A percentile compares a stretch with the other conserved stretches of the same genome.
Evolutionary conservation across 345 rosid genomes (phyloP).

Genomic region (Ceriops zippeliana): DNA sequence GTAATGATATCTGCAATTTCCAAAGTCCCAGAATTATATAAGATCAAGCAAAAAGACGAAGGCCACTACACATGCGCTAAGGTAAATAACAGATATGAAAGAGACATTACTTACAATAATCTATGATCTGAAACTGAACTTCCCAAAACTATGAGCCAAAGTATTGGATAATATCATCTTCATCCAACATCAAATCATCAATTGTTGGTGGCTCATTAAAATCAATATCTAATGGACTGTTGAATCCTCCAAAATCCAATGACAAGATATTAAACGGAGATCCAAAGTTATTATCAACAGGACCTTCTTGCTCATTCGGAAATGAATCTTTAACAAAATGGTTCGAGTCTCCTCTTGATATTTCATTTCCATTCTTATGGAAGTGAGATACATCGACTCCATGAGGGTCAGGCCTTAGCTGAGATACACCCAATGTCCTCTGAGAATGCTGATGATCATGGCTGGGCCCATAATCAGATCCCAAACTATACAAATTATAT

Average conservation of each 20-base stretch:
- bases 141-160: slow-evolving; percentile 23
- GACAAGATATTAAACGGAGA: slow-evolving; percentile 51
- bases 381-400: slow-evolving; percentile 31
- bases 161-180: slow-evolving; percentile 22
- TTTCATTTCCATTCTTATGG: slow-evolving; percentile 40
- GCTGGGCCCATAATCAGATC: slow-evolving; percentile 42
- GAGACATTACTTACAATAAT: slow-evolving; percentile 10
- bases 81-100: neutral
- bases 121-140: neutral
- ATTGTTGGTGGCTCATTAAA: neutral
- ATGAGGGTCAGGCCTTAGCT: slow-evolving; percentile 33
- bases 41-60: neutral
- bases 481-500: slow-evolving; percentile 42
- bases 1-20: neutral
- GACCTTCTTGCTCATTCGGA: slow-evolving; percentile 54
- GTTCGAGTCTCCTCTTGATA: slow-evolving; percentile 37
- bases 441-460: slow-evolving; percentile 41
- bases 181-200: slow-evolving; percentile 5
- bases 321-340: slow-evolving; percentile 38
- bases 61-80: neutral
- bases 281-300: slow-evolving; percentile 50
- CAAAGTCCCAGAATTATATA: slow-evolving; percentile 8
- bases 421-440: slow-evolving; percentile 36
- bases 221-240: slow-evolving; percentile 31
- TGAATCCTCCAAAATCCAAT: slow-evolving; percentile 34